phyloP scores from a whole-genome alignment of 352 stramenopile genomes.

The Pythium phragmiticola region DNA sequence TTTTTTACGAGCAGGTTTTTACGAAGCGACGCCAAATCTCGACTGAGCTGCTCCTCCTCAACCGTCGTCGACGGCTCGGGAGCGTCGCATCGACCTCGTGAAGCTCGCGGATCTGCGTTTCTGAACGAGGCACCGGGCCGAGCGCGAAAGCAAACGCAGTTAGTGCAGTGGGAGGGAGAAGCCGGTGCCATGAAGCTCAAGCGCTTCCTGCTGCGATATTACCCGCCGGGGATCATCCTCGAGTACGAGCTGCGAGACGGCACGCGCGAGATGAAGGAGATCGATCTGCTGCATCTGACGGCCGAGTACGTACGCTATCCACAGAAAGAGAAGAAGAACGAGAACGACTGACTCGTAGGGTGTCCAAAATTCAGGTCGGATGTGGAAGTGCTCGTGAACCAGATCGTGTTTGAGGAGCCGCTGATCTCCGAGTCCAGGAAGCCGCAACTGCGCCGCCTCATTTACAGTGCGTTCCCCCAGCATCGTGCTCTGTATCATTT shows the following conservation, averaged over 20 bases:
- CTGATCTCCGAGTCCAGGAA: constrained; percentile 92
- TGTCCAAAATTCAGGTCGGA: constrained; percentile 57
- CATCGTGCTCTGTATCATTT: not conserved
- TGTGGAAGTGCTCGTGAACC: constrained; percentile 94
- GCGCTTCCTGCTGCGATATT: constrained; percentile 94
- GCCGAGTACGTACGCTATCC: constrained; percentile 63
- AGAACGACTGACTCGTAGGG: not conserved
- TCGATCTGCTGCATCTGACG: constrained; percentile 93
- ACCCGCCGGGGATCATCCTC: constrained; percentile 94
- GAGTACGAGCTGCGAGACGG: constrained; percentile 95
- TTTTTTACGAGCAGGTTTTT: constrained; percentile 30
- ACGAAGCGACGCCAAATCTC: constrained; percentile 28
- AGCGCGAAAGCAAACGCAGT: no score
- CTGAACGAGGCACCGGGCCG: no score
- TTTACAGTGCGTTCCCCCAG: constrained; percentile 81
- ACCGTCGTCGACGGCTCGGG: constrained; percentile 13
- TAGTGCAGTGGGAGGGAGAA: no score
- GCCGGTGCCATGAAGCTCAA: constrained; percentile 91
- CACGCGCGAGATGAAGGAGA: constrained; percentile 93
- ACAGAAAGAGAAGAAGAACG: not conserved
- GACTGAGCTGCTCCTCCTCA: not conserved
- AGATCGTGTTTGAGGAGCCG: constrained; percentile 95
- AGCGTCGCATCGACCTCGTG: not conserved
- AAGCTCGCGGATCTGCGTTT: not conserved
- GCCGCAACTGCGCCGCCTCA: constrained; percentile 91